Evolutionary conservation across 495 filamentous ascomycete genomes (phyloP), one percentile per base, ranked within the genome.

Genomic region (Bryoglossum gracile): DNA sequence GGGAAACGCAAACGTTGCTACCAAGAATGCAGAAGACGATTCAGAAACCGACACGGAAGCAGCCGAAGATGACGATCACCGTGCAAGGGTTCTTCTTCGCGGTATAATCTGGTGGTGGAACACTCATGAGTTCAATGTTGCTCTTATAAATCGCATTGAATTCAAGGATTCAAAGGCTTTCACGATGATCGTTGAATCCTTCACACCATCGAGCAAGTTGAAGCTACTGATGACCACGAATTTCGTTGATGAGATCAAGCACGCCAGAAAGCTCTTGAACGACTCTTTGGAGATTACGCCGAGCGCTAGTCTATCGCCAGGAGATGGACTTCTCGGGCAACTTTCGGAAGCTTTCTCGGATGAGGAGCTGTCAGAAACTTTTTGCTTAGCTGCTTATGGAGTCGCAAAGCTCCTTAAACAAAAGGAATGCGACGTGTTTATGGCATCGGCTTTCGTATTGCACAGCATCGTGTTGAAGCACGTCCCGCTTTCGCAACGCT

Each of bases 111-210:
- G 57, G 33, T 66, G 57, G 48, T 74, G 77, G 37, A 66, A 60
- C 38, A 48, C 46, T n/a, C 50, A 65, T 21, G 68, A 72, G 9
- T 77, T 76, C 62, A 81, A 80, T 47, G 63, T 81, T 8, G 74
- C 78, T 19, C 63, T 83, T 1, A 65, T 85, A 46, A 81, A 82
- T 46, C 72, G 66, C 10, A 47, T 83, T 16, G 75, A 82, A 45
- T 80, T 71, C 55, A 60, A 62, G 28, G 80, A 84, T 47, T 81
- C 78, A 0, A 85, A 84, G 62, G 37, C 68, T 28, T 72, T 78
- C 61, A 66, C 69, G 0, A 70, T 72, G 64, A 65, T 77, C 18
- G 56, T 77, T 13, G 73, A 79, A 26, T 51, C 39, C 22, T 53
- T 56, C 32, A 49, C 43, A 8, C 17, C 34, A 34, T 26, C 22